phyloP scores from a whole-genome alignment of 331 rosid genomes.

The Malus hybrid region DNA sequence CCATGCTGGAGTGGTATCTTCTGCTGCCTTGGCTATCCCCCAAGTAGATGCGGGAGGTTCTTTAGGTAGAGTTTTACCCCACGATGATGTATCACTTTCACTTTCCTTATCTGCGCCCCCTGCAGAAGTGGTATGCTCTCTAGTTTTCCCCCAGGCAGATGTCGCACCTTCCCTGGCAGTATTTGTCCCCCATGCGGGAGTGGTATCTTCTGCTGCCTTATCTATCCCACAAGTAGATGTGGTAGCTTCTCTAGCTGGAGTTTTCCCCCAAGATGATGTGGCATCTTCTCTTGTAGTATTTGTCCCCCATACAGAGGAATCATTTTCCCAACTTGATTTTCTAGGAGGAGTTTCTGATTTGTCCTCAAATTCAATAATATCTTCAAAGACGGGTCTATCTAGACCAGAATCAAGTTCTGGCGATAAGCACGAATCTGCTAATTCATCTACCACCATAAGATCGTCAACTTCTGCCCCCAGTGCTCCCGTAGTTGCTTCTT shows the following conservation, averaged over 20 bases:
- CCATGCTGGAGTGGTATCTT: neutral
- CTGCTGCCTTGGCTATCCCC: neutral
- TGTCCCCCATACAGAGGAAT: conserved; percentile 6
- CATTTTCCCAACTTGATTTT: conserved; percentile 28
- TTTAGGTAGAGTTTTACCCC: neutral
- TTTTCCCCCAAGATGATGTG: neutral
- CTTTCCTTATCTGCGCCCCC: no score
- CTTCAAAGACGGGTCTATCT: conserved; percentile 68
- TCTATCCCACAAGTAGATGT: no score
- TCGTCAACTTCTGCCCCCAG: conserved; percentile 77
- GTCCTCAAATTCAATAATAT: conserved; percentile 31
- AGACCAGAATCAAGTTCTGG: conserved; percentile 45
- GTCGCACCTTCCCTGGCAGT: no score
- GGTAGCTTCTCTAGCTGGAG: neutral
- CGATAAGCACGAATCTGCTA: conserved; percentile 36
- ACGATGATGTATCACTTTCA: neutral
- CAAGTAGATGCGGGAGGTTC: conserved; percentile 11
- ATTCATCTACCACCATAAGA: conserved; percentile 44
- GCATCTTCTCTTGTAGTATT: neutral
- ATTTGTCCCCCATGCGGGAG: no score
- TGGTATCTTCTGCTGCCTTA: no score
- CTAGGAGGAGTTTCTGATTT: conserved; percentile 14
- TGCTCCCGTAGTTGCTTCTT: conserved; percentile 48
- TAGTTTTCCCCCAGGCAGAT: no score
- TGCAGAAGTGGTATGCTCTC: no score